A percentile compares a stretch with the other conserved stretches of the same genome.
Conservation (phyloP, 1,284 basidiomycete genomes). For the Moesziomyces aphidis region DNA sequence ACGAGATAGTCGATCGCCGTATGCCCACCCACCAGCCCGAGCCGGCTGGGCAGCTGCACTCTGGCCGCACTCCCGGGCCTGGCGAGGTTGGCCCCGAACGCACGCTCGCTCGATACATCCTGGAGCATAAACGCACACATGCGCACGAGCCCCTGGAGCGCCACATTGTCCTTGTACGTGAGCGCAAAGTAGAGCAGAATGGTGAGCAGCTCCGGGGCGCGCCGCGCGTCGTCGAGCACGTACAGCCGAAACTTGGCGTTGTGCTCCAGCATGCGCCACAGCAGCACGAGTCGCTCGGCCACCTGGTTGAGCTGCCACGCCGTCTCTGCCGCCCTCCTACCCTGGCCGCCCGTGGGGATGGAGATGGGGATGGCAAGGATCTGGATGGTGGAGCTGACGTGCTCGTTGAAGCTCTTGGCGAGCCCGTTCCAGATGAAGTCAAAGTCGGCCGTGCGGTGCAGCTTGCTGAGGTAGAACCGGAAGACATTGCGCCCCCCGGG, state of each 20-base stretch:
- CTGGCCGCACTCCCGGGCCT: slow-evolving; percentile 46
- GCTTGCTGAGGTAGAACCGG: slow-evolving; percentile 61
- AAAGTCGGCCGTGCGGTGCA: slow-evolving; percentile 63
- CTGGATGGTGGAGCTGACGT: slow-evolving; percentile 40
- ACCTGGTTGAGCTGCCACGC: slow-evolving; percentile 52
- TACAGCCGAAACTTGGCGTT: slow-evolving; percentile 58
- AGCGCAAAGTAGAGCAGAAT: slow-evolving; percentile 53
- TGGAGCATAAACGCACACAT: slow-evolving; percentile 92
- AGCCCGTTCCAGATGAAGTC: slow-evolving; percentile 50
- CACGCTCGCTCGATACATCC: slow-evolving; percentile 83
- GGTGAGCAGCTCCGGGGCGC: slow-evolving; percentile 37
- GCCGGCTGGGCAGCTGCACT: slow-evolving; percentile 30
- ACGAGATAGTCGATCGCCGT: slow-evolving; percentile 49
- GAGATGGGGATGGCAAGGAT: slow-evolving; percentile 40
- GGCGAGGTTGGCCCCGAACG: slow-evolving; percentile 73
- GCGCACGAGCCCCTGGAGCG: slow-evolving; percentile 89
- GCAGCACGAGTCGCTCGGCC: slow-evolving; percentile 53
- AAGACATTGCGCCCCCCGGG: slow-evolving; percentile 54
- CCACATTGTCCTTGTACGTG: slow-evolving; percentile 69
- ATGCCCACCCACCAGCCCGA: slow-evolving; percentile 26
- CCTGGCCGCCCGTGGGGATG: slow-evolving; percentile 21
- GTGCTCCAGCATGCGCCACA: slow-evolving; percentile 56
- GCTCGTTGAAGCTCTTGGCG: slow-evolving; percentile 33
- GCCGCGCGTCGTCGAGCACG: slow-evolving; percentile 48
- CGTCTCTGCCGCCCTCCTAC: slow-evolving; percentile 26